Evolutionary conservation across 805 yeast genomes (phyloP), one percentile per base, ranked within the genome.

Genomic region (Kregervanrija pseudodelftensis): DNA sequence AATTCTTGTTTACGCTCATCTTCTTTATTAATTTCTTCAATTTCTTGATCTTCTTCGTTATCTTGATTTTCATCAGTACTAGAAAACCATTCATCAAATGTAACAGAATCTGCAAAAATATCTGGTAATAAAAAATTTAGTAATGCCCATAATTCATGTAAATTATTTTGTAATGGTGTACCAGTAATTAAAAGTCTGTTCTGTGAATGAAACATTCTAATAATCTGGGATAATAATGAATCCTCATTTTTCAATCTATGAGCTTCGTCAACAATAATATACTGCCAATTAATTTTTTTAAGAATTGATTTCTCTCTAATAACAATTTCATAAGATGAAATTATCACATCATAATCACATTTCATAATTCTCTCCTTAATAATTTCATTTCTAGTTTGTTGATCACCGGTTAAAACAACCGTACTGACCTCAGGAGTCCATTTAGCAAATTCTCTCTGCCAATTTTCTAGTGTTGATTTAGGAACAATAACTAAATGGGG

Each of bases 351-450:
- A 57, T 85, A 85, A 49, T 82, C 77, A 55, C 87, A 80, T 3
- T 72, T 50, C 56, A 80, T 45, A 11, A 85, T 57, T 41, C 67
- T 68, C 30, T 73, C 60, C 41, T 72, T 67, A 36, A 84, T 74
- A 47, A 82, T 58, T 11, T 74, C 66, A 13, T 72, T 65, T 61
- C 95, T 73, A 50, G 77, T 74, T 14, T 80, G 84, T 58, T 83
- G 84, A 51, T 80, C 84, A 56, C 95, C 95, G 49, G 82, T 87
- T 36, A 85, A 57, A 15, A 84, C 77, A 55, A 85, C 70, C 0
- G 83, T 81, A 40, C 74, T 78, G 3, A 85, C 82, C 39, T 84
- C 89, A 2, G 93, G 93, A 2, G 86, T 82, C 93, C 93, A 85
- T 51, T 69, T 77, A 44, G 77, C 72, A 58, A 85, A 80, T 57